Evolutionary conservation across 2,329 filamentous ascomycete genomes (phyloP), one percentile per base, ranked within the genome.

Genomic region (Colletotrichum melonis): DNA sequence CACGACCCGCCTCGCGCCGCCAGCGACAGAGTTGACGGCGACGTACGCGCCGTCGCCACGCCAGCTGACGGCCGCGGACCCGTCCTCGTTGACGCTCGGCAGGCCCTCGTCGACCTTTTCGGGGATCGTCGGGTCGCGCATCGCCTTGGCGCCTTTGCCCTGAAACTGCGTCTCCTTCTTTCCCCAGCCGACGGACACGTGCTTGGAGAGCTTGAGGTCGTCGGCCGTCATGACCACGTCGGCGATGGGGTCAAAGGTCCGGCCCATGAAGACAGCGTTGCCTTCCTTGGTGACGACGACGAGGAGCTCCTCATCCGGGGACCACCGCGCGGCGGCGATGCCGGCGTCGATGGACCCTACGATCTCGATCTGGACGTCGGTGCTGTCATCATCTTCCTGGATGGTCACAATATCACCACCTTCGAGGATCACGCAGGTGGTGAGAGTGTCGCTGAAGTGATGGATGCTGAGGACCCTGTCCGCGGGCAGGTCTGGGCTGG

Each of bases 91-190:
- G 8, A 87, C 78, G 79, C 94, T 97, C 19, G 95, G 84, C 8
- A 91, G 85, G 54, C 97, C 97, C 80, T 95, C 91, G 78, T 98
- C 97, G 22, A 98, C 90, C 80, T 92, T 94, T 81, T 98, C 95
- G 0, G 97, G 97, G 76, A 99, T 94, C 11, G 97, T 99, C 19
- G 97, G 97, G 82, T 99, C 97, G 67, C 94, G 90, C 76, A 98
- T 86, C 24, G 95, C 95, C 84, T 91, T 92, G 70, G 95, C 96
- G 75, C 95, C 91, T 78, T 94, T 95, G 63, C 97, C 97, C 80
- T 98, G 94, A 82, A 99, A 99, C 81, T 99, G 97, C 0, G 97
- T 99, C 84, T 99, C 97, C 80, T 94, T 95, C 86, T 98, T 98
- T 73, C 97, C 97, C 97, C 97, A 99, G 63, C 97, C 97, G 26